phyloP scores from a whole-genome alignment of 441 rosid genomes.

The Arabidopsis hybrid region DNA sequence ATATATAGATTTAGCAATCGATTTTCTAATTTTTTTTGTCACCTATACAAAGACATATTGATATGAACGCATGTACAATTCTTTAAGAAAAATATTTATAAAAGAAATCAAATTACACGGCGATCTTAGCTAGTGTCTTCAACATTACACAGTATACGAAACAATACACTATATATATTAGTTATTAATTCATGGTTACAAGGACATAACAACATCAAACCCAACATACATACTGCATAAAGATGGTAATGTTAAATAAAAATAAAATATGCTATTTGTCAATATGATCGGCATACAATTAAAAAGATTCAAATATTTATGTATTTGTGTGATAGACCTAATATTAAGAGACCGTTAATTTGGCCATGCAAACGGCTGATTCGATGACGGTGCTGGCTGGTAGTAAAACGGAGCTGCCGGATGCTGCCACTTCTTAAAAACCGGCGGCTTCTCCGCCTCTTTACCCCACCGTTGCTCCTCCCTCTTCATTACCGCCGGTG shows the following conservation, averaged over 20 bases:
- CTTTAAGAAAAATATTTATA: not conserved
- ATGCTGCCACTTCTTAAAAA: conserved; percentile 88
- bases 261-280: conserved; percentile 2
- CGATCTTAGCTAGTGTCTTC: not conserved
- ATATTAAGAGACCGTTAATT: conserved; percentile 29
- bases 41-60: not conserved
- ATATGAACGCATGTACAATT: not conserved
- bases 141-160: not conserved
- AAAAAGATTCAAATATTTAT: not conserved
- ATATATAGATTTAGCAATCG: not conserved
- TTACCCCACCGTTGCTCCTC: conserved; percentile 42
- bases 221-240: not conserved
- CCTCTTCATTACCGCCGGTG: conserved; percentile 32
- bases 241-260: not conserved
- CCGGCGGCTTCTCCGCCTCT: conserved; percentile 51
- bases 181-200: conserved; percentile 5
- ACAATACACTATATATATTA: not conserved
- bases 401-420: conserved; percentile 85
- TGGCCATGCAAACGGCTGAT: conserved; percentile 58
- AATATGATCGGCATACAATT: conserved; percentile 5
- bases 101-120: not conserved
- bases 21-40: not conserved
- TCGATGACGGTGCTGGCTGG: conserved; percentile 53
- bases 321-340: conserved; percentile 21
- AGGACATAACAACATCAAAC: conserved; percentile 3